Conservation (phyloP, 139 green algal genomes). For the Picochlorum sp. region DNA sequence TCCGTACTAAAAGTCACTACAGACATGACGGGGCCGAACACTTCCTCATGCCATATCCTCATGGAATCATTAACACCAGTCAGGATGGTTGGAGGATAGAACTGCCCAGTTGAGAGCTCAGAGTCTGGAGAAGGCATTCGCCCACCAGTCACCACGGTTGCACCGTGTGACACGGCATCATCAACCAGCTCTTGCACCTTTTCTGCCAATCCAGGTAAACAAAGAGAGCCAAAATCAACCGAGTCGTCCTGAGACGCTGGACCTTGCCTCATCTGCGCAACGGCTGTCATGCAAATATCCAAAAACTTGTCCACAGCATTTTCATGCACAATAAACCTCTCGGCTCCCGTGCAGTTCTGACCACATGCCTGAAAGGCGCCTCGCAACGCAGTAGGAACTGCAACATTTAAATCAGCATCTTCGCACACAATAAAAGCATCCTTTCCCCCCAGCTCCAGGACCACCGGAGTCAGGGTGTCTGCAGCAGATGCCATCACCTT, state of each 20-base stretch:
- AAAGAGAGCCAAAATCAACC: constrained; percentile 89
- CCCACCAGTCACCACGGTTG: constrained; percentile 63
- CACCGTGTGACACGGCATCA: constrained; percentile 79
- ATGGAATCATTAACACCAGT: constrained; percentile 64
- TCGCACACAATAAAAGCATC: constrained; percentile 91
- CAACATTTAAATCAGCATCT: constrained; percentile 71
- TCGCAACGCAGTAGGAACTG: constrained; percentile 67
- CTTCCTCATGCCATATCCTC: constrained; percentile 85
- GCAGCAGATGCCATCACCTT: constrained; percentile 72
- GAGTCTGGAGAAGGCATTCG: constrained; percentile 22
- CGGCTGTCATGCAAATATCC: constrained; percentile 9
- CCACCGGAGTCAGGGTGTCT: constrained; percentile 79
- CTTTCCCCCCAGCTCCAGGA: constrained; percentile 96
- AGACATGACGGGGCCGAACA: constrained; percentile 89
- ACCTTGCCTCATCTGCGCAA: constrained; percentile 12
- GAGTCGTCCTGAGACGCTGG: constrained; percentile 18
- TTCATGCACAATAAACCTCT: constrained; percentile 92
- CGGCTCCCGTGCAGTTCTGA: constrained; percentile 93
- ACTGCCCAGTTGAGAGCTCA: constrained; percentile 52
- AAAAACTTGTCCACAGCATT: constrained; percentile 46
- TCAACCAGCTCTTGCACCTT: constrained; percentile 81
- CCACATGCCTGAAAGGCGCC: constrained; percentile 86
- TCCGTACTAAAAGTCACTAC: constrained; percentile 51
- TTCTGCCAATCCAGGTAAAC: constrained; percentile 80
- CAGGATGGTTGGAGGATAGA: constrained; percentile 92